A percentile compares a stretch with the other conserved stretches of the same genome.
phyloP scores from a whole-genome alignment of 148 eudicot species.

The Arbutus unedo region DNA sequence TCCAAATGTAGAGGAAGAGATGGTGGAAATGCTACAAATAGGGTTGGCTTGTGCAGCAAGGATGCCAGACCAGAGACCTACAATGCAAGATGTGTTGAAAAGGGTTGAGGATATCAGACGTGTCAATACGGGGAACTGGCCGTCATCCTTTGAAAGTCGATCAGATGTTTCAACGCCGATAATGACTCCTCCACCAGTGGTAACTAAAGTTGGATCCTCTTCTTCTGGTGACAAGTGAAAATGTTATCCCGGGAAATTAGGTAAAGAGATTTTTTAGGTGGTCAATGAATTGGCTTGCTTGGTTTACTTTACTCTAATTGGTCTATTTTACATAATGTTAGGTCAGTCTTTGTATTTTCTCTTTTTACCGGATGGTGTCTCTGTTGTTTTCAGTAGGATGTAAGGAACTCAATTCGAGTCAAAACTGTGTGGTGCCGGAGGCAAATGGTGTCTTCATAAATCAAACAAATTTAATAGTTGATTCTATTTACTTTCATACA shows the following conservation, averaged over 20 bases:
- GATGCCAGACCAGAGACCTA: constrained; percentile 59
- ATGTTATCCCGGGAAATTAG: constrained; percentile 2
- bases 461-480: not conserved
- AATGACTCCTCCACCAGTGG: constrained; percentile 35
- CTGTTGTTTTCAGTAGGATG: not conserved
- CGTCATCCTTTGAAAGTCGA: constrained; percentile 26
- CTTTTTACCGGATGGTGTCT: not conserved
- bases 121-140: constrained; percentile 30
- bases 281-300: not conserved
- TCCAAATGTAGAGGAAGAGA: constrained; percentile 70
- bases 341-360: not conserved
- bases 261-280: not conserved
- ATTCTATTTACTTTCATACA: not conserved
- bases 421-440: not conserved
- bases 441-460: not conserved
- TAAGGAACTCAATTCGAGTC: not conserved
- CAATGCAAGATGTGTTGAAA: constrained; percentile 51
- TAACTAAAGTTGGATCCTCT: constrained; percentile 37
- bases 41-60: constrained; percentile 60
- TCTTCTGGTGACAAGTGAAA: constrained; percentile 32
- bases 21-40: constrained; percentile 76
- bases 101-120: constrained; percentile 62
- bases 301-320: not conserved
- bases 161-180: constrained; percentile 57
- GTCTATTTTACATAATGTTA: not conserved